Percentiles rank a stretch among this genome's conserved stretches.
Conservation (phyloP, 371 early-diverging fungal species). For the Dichotomocladium elegans region DNA sequence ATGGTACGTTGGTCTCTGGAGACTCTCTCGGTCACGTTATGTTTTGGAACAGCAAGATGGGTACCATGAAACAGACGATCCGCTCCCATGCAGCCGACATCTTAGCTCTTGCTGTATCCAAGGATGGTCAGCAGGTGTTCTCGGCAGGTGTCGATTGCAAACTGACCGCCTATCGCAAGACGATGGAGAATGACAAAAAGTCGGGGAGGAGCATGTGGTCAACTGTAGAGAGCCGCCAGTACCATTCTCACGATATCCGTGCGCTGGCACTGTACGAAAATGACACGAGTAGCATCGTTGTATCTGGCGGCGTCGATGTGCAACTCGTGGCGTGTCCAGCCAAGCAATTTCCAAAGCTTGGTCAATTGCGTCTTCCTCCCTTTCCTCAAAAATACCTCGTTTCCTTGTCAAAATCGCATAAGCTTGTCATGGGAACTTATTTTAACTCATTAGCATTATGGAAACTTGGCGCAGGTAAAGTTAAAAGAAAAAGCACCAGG, state of each 20-base stretch:
- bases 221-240: conserved; percentile 71
- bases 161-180: conserved; percentile 64
- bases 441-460: conserved; percentile 70
- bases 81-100: conserved; percentile 85
- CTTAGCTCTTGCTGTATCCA: conserved; percentile 70
- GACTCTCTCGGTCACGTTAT: conserved; percentile 87
- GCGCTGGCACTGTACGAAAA: conserved; percentile 72
- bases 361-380: conserved; percentile 68
- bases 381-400: conserved; percentile 78
- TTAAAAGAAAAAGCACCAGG: background rate
- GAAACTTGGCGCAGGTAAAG: conserved; percentile 64
- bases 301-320: conserved; percentile 84
- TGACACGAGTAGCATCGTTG: conserved; percentile 59
- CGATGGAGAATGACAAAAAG: conserved; percentile 19
- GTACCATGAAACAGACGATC: conserved; percentile 67
- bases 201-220: conserved; percentile 59
- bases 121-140: conserved; percentile 69
- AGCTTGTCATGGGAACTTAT: conserved; percentile 59
- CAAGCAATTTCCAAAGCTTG: conserved; percentile 60
- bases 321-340: conserved; percentile 67
- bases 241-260: conserved; percentile 91
- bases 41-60: conserved; percentile 79
- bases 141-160: conserved; percentile 92
- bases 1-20: conserved; percentile 81
- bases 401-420: conserved; percentile 56